phyloP scores from a whole-genome alignment of 176 grass and related monocot species.

The Olyra latifolia region DNA sequence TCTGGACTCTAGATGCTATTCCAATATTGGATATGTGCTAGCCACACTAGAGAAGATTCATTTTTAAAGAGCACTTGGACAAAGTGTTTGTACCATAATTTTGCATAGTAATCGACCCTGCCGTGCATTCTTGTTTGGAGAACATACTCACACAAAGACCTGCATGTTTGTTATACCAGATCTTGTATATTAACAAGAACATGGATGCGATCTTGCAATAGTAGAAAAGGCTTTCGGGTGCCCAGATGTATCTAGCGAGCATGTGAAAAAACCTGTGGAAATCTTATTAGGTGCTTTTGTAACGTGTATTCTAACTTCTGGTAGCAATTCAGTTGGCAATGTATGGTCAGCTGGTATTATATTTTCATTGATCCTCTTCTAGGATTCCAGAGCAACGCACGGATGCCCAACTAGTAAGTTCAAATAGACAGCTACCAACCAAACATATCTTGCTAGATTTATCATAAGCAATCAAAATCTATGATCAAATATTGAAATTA shows the following conservation, averaged over 20 bases:
- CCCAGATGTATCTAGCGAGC: neutral
- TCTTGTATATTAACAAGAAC: slow-evolving; percentile 8
- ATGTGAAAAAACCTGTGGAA: slow-evolving; percentile 5
- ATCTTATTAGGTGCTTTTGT: neutral
- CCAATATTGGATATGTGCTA: neutral
- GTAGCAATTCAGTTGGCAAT: neutral
- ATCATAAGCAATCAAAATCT: slow-evolving; percentile 23
- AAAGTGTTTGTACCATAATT: too few species aligned
- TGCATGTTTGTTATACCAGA: neutral
- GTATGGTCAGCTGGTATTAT: too few species aligned
- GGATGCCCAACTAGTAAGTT: too few species aligned
- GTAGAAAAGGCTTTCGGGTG: neutral
- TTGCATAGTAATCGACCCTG: too few species aligned
- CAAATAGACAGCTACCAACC: neutral
- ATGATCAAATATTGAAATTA: neutral
- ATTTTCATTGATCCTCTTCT: too few species aligned
- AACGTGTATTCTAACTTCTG: neutral
- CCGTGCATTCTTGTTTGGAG: too few species aligned
- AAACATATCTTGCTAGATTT: slow-evolving; percentile 5
- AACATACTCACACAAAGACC: too few species aligned
- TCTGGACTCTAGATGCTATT: slow-evolving; percentile 1
- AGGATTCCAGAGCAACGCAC: too few species aligned
- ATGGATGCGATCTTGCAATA: neutral
- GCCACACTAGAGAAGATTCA: too few species aligned
- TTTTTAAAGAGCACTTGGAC: too few species aligned